These are phyloP conservation scores for Candida sojae DNA, from an alignment of 1,139 yeast genomes.

Conservation along the genomic window DNA sequence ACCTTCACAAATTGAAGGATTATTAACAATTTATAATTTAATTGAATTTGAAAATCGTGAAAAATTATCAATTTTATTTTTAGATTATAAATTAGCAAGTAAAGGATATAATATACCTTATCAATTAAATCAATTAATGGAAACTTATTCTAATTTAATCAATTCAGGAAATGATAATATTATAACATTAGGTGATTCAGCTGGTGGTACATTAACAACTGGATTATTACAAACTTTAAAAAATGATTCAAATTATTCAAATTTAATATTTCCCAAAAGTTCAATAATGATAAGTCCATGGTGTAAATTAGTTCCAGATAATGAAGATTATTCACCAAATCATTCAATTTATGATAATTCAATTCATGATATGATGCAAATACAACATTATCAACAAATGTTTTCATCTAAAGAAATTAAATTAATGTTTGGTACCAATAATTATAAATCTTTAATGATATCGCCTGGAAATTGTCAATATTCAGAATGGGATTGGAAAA, in stretches of 20 bases:
- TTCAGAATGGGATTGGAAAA: constrained; percentile 31
- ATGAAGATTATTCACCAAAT: constrained; percentile 22
- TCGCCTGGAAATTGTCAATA: constrained; percentile 21
- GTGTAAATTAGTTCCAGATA: constrained; percentile 22
- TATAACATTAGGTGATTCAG: constrained; percentile 41
- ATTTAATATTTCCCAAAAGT: constrained; percentile 29
- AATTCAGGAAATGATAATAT: constrained; percentile 28
- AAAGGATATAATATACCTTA: constrained; percentile 34
- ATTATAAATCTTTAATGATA: constrained; percentile 11
- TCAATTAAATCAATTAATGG: constrained; percentile 36
- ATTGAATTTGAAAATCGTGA: constrained; percentile 27
- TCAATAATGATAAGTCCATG: constrained; percentile 43
- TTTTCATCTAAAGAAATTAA: not conserved
- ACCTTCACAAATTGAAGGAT: constrained; percentile 33
- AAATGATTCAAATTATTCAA: constrained; percentile 7
- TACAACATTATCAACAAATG: constrained; percentile 8
- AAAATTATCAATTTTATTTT: constrained; percentile 30
- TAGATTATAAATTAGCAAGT: constrained; percentile 42
- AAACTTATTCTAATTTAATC: constrained; percentile 29
- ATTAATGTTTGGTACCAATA: constrained; percentile 15
- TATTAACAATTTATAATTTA: constrained; percentile 30
- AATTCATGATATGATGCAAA: constrained; percentile 32
- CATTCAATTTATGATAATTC: constrained; percentile 36
- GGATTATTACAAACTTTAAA: constrained; percentile 30
- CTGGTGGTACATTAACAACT: constrained; percentile 42